Conservation (phyloP, 2,329 filamentous ascomycete genomes). For the Fonsecaea multimorphosa region DNA sequence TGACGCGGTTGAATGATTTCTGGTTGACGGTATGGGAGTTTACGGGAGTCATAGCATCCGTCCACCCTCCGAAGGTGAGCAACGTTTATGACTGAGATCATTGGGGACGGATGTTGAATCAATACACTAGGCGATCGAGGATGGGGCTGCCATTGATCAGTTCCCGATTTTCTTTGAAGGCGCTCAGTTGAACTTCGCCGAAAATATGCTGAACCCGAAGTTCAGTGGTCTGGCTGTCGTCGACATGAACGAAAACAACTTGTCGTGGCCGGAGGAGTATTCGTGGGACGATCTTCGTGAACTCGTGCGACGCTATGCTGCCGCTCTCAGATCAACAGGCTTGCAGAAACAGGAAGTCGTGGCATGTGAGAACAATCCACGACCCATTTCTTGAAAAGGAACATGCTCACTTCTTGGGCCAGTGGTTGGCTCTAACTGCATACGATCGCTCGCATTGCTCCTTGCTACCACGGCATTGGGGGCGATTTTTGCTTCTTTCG, state of each 20-base stretch:
- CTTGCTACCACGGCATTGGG: constrained; percentile 12
- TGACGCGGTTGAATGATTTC: constrained; percentile 47
- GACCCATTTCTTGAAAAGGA: not conserved
- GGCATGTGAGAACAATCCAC: not conserved
- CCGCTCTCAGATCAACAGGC: constrained; percentile 46
- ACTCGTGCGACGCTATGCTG: constrained; percentile 46
- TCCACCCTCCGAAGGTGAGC: constrained; percentile 32
- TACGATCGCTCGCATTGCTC: constrained; percentile 7
- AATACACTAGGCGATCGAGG: constrained; percentile 45
- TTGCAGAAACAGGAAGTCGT: constrained; percentile 48
- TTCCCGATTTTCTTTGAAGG: constrained; percentile 49
- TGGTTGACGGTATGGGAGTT: constrained; percentile 51
- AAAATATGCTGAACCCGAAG: constrained; percentile 16
- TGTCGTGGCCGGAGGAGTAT: constrained; percentile 40
- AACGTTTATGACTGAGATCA: not conserved
- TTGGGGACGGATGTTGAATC: not conserved
- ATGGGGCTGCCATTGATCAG: constrained; percentile 44
- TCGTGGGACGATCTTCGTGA: constrained; percentile 50
- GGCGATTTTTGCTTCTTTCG: constrained; percentile 13
- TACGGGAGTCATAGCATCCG: constrained; percentile 44
- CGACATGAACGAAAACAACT: constrained; percentile 41
- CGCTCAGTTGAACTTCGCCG: constrained; percentile 47
- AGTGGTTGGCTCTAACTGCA: constrained; percentile 12
- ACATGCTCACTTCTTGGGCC: not conserved
- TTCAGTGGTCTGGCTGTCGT: not conserved